Base-by-base conservation (phyloP, 2,329 filamentous ascomycete genomes). In the Penicillium corylophilum region DNA sequence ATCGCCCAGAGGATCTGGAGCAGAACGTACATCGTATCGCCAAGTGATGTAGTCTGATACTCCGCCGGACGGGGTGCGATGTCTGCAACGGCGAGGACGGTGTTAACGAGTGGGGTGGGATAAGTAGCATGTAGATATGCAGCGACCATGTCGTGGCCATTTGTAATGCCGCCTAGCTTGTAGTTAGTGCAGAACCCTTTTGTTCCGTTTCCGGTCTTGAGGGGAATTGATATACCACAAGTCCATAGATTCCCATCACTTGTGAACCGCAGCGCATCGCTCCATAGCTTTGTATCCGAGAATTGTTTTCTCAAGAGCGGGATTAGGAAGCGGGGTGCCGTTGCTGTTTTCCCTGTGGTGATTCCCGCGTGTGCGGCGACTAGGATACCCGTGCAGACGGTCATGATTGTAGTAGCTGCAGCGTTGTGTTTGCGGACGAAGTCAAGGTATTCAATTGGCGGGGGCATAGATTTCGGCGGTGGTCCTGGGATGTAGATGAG, bases 401-500 rank as follows among this genome's bases (percentile, higher is more conserved):
- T 55, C 29, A 69, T 36, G 13, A 68, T 60, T 0, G 56, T 66
- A 24, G 53, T 62, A 18, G 61, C 62, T 38, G 46, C 59, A 6
- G 59, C 61, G 12, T 69, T 53, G 56, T 75, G 73, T 8, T 47
- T 51, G 13, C 64, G 61, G 15, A 74, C 51, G 46, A 72, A 74
- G 1, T 64, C 58, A 4, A 64, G 43, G 18, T 63, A 64, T 28
- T 64, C 62, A 12, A 66, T 61, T 1, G 58, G 51, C 0, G 69
- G 69, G 0, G 59, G 55, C 57, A 64, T 51, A 4, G 48, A 18
- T 13, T 53, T 60, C 0, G 71, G 72, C 6, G 72, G 63, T 0
- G 72, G 69, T 3, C 73, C 73, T 0, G 73, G 72, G 7, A 75
- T 63, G 29, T 72, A 35, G 4, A 75, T 50, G 26, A 72, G 56